These are phyloP conservation scores for Pythium angustatum DNA, from an alignment of 352 stramenopile genomes.

Conservation along the genomic window DNA sequence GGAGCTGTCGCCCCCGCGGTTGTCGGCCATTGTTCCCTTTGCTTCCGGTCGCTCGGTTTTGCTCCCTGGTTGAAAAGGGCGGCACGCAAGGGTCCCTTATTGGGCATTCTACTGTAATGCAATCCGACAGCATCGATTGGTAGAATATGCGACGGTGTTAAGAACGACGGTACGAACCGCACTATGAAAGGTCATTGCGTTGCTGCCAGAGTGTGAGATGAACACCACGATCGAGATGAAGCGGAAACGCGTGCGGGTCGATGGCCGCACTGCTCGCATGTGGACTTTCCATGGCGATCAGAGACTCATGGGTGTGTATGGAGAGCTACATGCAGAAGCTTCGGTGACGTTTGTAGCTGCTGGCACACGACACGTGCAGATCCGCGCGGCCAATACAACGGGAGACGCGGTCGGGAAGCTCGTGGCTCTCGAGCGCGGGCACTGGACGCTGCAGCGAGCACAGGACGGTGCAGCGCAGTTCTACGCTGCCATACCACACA, in stretches of 20 bases:
- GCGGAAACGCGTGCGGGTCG: conserved; percentile 7
- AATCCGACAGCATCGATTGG: too few species aligned
- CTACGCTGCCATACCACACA: conserved; percentile 12
- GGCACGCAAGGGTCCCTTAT: too few species aligned
- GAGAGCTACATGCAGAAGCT: neutral
- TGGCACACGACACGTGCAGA: conserved; percentile 25
- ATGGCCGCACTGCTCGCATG: neutral
- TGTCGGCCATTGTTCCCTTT: conserved; percentile 25
- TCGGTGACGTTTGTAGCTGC: conserved; percentile 15
- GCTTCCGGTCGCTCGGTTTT: conserved; percentile 11
- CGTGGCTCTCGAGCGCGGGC: conserved; percentile 21
- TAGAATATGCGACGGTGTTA: too few species aligned
- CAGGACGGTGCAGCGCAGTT: conserved; percentile 8
- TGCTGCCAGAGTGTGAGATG: too few species aligned
- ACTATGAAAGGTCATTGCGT: conserved; percentile 27
- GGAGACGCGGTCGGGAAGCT: conserved; percentile 11
- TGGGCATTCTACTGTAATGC: too few species aligned
- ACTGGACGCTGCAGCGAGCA: neutral
- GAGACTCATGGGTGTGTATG: conserved; percentile 14
- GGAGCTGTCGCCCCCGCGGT: conserved; percentile 63
- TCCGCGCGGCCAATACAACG: conserved; percentile 11
- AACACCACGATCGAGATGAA: too few species aligned
- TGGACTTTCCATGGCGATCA: conserved; percentile 28
- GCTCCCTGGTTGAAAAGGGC: conserved; percentile 26
- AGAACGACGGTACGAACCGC: conserved; percentile 27